phyloP scores from a whole-genome alignment of 2,329 filamentous ascomycete genomes.

The Teratosphaeria gauchensis region DNA sequence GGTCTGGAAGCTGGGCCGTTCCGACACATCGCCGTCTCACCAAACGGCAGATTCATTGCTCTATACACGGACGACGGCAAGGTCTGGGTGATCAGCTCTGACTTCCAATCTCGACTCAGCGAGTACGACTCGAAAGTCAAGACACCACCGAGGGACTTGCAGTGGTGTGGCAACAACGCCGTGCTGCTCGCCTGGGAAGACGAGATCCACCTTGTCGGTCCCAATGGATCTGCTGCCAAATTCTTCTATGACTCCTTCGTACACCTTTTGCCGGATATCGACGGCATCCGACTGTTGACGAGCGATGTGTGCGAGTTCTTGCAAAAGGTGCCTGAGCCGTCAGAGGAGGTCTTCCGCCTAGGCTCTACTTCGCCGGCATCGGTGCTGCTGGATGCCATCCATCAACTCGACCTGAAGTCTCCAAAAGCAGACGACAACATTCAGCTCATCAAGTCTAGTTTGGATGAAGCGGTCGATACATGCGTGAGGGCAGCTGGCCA shows the following conservation, averaged over 20 bases:
- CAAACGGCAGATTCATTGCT: slow-evolving; percentile 78
- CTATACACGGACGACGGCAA: slow-evolving; percentile 79
- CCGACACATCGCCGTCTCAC: slow-evolving; percentile 79
- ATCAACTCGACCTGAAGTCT: slow-evolving; percentile 83
- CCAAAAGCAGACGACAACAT: slow-evolving; percentile 98
- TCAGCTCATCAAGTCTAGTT: slow-evolving; percentile 75
- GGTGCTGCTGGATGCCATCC: slow-evolving; percentile 85
- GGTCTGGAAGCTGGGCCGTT: slow-evolving; percentile 89
- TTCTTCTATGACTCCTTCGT: slow-evolving; percentile 82
- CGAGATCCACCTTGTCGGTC: slow-evolving; percentile 87
- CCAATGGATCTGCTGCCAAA: slow-evolving; percentile 62
- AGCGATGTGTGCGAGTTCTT: slow-evolving; percentile 95
- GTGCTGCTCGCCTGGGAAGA: slow-evolving; percentile 95
- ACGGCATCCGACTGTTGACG: slow-evolving; percentile 82
- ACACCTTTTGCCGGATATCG: slow-evolving; percentile 76
- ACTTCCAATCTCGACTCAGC: slow-evolving; percentile 85
- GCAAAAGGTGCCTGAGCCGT: slow-evolving; percentile 68
- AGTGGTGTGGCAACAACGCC: slow-evolving; percentile 95
- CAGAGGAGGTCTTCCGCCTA: slow-evolving; percentile 75
- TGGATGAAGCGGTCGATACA: slow-evolving; percentile 86
- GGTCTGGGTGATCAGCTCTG: slow-evolving; percentile 86
- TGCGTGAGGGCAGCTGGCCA: slow-evolving; percentile 90
- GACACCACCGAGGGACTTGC: slow-evolving; percentile 75
- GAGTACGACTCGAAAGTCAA: slow-evolving; percentile 84
- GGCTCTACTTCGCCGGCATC: slow-evolving; percentile 83